Evolutionary conservation across 805 yeast species (phyloP), one percentile per base, ranked within the genome.

Genomic region (Starmerella floricola): DNA sequence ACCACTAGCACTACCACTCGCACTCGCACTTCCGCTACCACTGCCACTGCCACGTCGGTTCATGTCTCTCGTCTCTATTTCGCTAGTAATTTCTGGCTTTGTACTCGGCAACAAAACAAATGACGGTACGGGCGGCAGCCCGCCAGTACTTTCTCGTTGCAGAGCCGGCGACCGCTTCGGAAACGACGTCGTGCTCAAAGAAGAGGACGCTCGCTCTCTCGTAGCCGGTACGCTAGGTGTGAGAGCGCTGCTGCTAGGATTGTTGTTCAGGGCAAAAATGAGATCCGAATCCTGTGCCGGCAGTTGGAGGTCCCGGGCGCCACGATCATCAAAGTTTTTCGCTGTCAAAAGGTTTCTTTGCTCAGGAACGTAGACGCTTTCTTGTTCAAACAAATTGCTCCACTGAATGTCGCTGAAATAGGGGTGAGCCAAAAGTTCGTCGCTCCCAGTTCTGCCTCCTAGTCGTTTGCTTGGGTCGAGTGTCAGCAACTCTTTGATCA

Each of bases 321-420:
- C 98, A 54, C 98, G 73, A 4, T 71, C 52, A 54, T 91, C 98
- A 61, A 88, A 91, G 56, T 91, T 88, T 40, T 85, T 94, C 0
- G 96, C 87, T 36, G 78, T 77, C 54, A 82, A 93, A 0, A 95
- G 94, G 52, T 84, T 72, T 6, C 77, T 83, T 8, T 73, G 64
- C 11, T 65, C 64, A 0, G 99, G 99, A 6, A 86, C 76, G 62
- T 91, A 91, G 0, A 94, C 74, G 3, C 68, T 63, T 0, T 91
- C 86, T 28, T 74, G 79, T 40, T 75, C 80, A 15, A 78, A 83
- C 15, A 91, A 66, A 2, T 67, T 64, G 15, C 68, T 74, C 97
- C 98, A 91, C 43, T 79, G 66, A 2, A 49, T 39, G 8, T 83
- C 70, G 1, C 68, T 77, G 56, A 91, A 86, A 57, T 80, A 88